Percentiles rank a stretch among this genome's conserved stretches.
These are phyloP conservation scores for Medicago lupulina DNA, from an alignment of 306 rosid genomes.

Conservation along the genomic window DNA sequence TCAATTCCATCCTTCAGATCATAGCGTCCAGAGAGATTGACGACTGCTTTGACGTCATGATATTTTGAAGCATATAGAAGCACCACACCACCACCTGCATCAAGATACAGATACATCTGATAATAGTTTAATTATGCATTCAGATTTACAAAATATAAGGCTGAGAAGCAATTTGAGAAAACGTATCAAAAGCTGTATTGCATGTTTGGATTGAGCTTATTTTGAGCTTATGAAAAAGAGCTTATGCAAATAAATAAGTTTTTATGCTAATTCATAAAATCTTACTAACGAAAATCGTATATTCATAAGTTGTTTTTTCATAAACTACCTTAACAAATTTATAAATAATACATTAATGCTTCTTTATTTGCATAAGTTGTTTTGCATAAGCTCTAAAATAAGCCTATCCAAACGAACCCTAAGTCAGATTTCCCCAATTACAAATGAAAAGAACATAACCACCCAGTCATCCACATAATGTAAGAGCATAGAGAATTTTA, in stretches of 20 bases:
- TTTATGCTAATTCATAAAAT: no score
- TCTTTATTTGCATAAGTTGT: no score
- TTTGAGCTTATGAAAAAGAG: no score
- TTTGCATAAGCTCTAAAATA: no score
- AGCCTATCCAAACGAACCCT: no score
- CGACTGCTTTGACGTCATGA: background rate
- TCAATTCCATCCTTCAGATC: background rate
- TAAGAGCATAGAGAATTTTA: background rate
- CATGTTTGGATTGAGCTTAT: no score
- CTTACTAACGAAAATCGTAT: no score
- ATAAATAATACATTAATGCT: no score
- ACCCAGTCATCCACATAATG: slow-evolving; percentile 5
- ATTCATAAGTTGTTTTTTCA: no score
- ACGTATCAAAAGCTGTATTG: background rate
- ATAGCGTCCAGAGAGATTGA: slow-evolving; percentile 15
- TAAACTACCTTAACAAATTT: no score
- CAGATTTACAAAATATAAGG: background rate
- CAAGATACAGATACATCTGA: background rate
- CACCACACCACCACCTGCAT: slow-evolving; percentile 3
- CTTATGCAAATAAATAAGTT: no score
- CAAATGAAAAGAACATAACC: slow-evolving; percentile 26
- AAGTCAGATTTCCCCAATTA: slow-evolving; percentile 19
- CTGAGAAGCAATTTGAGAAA: slow-evolving; percentile 17
- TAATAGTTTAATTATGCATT: slow-evolving; percentile 29
- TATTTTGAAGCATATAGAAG: slow-evolving; percentile 12